phyloP scores from a whole-genome alignment of 192 early-diverging fungal species.

The Coemansia sp. region DNA sequence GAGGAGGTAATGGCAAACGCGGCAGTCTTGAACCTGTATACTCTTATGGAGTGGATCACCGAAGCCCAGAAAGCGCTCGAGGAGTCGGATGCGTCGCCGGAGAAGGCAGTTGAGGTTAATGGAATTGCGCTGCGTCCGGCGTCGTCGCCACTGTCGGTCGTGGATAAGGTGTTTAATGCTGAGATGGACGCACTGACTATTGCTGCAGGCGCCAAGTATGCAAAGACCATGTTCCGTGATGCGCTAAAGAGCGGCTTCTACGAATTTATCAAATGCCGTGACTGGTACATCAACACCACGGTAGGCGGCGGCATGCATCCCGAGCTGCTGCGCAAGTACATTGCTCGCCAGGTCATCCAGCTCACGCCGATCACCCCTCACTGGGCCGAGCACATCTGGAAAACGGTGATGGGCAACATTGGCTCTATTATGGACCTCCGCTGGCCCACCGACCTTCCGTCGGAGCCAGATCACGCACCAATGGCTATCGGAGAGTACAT shows the following conservation, averaged over 20 bases:
- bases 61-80: slow-evolving; percentile 60
- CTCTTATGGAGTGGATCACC: slow-evolving; percentile 87
- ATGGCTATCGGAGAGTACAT: slow-evolving; percentile 80
- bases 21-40: slow-evolving; percentile 88
- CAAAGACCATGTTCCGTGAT: slow-evolving; percentile 83
- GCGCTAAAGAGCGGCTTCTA: slow-evolving; percentile 90
- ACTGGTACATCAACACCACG: slow-evolving; percentile 84
- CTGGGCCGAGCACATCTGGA: slow-evolving; percentile 93
- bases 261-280: slow-evolving; percentile 82
- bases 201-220: slow-evolving; percentile 70
- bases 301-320: slow-evolving; percentile 76
- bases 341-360: slow-evolving; percentile 80
- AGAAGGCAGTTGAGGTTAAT: slow-evolving; percentile 20
- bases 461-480: slow-evolving; percentile 65
- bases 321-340: slow-evolving; percentile 79
- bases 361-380: slow-evolving; percentile 90
- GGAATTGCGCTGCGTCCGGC: slow-evolving; percentile 52
- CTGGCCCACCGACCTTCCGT: slow-evolving; percentile 60
- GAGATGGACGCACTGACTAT: slow-evolving; percentile 80
- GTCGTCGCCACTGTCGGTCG: slow-evolving; percentile 59
- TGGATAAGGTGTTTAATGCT: slow-evolving; percentile 85
- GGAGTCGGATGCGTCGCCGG: slow-evolving; percentile 54
- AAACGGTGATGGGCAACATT: slow-evolving; percentile 70
- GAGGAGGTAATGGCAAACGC: slow-evolving; percentile 92
- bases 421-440: slow-evolving; percentile 67